Conservation (phyloP, 164 flowering plant species). For the Macadamia tetraphylla region DNA sequence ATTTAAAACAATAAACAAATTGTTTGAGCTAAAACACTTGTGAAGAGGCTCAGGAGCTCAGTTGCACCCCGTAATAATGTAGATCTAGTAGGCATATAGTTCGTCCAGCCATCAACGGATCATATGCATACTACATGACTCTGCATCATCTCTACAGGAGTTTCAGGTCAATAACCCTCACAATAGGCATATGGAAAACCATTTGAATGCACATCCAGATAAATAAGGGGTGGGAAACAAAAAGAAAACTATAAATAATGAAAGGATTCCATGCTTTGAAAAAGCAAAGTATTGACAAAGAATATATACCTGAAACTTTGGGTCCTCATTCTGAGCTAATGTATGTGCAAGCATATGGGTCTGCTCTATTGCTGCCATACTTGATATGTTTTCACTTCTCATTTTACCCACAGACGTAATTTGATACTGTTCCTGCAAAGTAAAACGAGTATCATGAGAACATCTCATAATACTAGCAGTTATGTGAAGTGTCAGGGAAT, state of each 20-base stretch:
- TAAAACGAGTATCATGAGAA: constrained; percentile 4
- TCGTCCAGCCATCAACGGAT: neutral
- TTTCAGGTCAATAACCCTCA: neutral
- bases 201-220: no score
- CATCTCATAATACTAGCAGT: no score
- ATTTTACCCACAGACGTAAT: constrained; percentile 42
- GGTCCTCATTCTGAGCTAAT: constrained; percentile 80
- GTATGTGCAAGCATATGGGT: constrained; percentile 94
- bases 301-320: constrained; percentile 80
- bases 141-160: neutral
- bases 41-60: neutral
- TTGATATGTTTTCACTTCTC: constrained; percentile 45
- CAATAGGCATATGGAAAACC: neutral
- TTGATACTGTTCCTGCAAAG: constrained; percentile 62
- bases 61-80: neutral
- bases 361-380: constrained; percentile 82
- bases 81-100: neutral
- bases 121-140: neutral
- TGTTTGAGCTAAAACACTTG: neutral
- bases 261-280: no score
- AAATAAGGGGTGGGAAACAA: neutral
- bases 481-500: no score
- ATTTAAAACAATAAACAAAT: neutral
- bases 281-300: neutral
- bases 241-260: neutral